Conservation (phyloP, 495 filamentous ascomycete species). For the Neurospora sp. region DNA sequence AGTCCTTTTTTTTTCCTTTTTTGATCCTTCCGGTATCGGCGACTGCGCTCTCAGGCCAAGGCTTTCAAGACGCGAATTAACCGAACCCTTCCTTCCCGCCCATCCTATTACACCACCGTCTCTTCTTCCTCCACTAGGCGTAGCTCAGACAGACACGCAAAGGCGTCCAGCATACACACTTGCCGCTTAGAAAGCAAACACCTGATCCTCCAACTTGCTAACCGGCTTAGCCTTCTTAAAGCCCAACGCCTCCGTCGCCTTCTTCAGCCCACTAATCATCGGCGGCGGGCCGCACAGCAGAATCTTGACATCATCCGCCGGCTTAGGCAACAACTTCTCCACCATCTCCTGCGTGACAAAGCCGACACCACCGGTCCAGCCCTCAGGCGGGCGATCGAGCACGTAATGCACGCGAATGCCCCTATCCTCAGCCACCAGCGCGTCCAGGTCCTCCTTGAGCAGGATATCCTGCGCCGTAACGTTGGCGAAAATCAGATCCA, state of each 20-base stretch:
- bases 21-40: background rate
- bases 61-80: background rate
- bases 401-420: conserved; percentile 86
- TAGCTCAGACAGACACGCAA: background rate
- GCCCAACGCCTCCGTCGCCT: conserved; percentile 76
- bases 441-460: conserved; percentile 80
- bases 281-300: conserved; percentile 94
- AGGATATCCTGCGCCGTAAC: conserved; percentile 89
- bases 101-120: background rate
- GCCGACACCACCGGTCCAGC: conserved; percentile 82
- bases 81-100: background rate
- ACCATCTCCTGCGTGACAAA: conserved; percentile 96
- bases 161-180: background rate
- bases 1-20: background rate
- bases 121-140: background rate
- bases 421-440: conserved; percentile 62
- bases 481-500: conserved; percentile 94
- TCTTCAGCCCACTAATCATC: conserved; percentile 97
- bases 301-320: conserved; percentile 82
- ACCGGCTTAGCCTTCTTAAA: conserved; percentile 86
- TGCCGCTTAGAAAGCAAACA: conserved; percentile 80
- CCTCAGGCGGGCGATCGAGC: conserved; percentile 87
- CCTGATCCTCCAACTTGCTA: conserved; percentile 94
- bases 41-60: background rate
- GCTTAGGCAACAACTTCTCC: conserved; percentile 66